Evolutionary conservation across 495 filamentous ascomycete species (phyloP).

Genomic region (Hyaloscypha bicolor): DNA sequence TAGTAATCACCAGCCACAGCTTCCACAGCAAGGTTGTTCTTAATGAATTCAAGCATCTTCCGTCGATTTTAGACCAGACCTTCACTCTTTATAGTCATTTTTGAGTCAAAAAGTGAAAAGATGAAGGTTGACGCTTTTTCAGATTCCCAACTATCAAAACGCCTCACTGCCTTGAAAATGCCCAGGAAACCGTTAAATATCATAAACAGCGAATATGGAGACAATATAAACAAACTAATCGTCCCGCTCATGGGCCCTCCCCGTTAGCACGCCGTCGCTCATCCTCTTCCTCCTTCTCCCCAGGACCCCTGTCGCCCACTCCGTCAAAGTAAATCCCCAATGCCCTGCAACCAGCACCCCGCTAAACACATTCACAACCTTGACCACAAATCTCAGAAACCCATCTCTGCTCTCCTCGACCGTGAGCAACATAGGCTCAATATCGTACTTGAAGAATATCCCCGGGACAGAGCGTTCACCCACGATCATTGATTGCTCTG

Average conservation of each 20-base stretch:
- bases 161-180: slow-evolving; percentile 3
- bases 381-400: slow-evolving; percentile 72
- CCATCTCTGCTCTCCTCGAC: slow-evolving; percentile 80
- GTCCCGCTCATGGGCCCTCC: slow-evolving; percentile 47
- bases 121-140: neutral
- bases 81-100: neutral
- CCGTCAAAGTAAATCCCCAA: slow-evolving; percentile 59
- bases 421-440: slow-evolving; percentile 89
- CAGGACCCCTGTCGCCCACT: slow-evolving; percentile 51
- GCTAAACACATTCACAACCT: slow-evolving; percentile 65
- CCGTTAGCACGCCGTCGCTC: slow-evolving; percentile 64
- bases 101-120: too few relatives aligned
- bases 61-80: neutral
- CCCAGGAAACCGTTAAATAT: slow-evolving; percentile 12
- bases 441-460: slow-evolving; percentile 99
- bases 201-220: neutral
- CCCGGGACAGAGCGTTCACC: slow-evolving; percentile 77
- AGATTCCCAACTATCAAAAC: neutral
- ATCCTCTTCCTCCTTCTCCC: slow-evolving; percentile 49
- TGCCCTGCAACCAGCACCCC: slow-evolving; percentile 63
- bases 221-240: slow-evolving; percentile 22
- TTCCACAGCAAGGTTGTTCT: neutral
- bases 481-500: slow-evolving; percentile 72
- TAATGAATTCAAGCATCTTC: slow-evolving; percentile 2
- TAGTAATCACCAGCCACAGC: slow-evolving; percentile 3